These are phyloP conservation scores for Boeremia exigua DNA, from an alignment of 2,329 filamentous ascomycete species.

Conservation along the genomic window DNA sequence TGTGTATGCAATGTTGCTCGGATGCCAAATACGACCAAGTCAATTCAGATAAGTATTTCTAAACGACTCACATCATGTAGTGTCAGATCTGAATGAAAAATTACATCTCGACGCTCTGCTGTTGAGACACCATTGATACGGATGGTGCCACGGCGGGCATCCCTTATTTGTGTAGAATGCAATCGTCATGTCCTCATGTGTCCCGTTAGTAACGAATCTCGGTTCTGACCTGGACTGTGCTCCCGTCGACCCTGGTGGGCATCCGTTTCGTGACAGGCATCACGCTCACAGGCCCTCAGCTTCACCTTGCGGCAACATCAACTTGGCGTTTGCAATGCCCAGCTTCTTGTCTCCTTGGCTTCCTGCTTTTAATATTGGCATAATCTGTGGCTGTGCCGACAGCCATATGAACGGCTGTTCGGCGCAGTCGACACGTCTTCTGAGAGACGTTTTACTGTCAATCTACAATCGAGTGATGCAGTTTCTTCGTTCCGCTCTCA, in stretches of 20 bases:
- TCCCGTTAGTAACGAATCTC: neutral
- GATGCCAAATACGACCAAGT: too few relatives aligned
- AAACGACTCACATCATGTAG: too few relatives aligned
- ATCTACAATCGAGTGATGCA: neutral
- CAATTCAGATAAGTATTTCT: too few relatives aligned
- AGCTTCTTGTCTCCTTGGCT: constrained; percentile 2
- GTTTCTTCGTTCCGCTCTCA: neutral
- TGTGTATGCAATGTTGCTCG: too few relatives aligned
- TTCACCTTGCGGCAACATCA: neutral
- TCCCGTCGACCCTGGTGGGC: neutral
- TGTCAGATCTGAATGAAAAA: too few relatives aligned
- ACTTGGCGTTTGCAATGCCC: neutral
- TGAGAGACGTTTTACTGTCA: constrained; percentile 3
- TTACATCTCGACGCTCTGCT: too few relatives aligned
- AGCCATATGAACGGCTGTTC: constrained; percentile 19
- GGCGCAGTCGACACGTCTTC: constrained; percentile 15
- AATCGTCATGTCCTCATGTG: too few relatives aligned
- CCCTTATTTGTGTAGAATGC: too few relatives aligned
- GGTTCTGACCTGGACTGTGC: neutral
- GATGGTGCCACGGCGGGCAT: too few relatives aligned
- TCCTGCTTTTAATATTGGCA: constrained; percentile 1
- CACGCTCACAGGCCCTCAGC: neutral
- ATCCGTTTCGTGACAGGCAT: constrained; percentile 3
- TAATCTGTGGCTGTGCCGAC: constrained; percentile 8
- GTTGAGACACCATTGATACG: too few relatives aligned